Base-by-base conservation (phyloP, 1,284 basidiomycete species). In the Ganoderma sp. region DNA sequence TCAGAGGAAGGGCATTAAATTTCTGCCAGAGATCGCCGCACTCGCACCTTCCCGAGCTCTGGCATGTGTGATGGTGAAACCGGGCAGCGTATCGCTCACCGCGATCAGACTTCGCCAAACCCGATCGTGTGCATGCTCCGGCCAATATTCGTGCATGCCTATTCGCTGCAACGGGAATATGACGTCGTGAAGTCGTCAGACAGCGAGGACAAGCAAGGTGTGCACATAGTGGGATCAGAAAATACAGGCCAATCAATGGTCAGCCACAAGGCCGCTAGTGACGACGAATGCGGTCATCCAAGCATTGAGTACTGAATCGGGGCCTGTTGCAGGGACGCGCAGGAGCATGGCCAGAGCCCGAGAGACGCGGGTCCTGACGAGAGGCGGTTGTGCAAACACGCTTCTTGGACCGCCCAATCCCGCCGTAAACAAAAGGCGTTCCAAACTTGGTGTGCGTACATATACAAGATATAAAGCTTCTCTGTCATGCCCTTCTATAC, bases 391-490 rank as follows among this genome's bases (percentile, higher is more conserved):
- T 9, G 3, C 19, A 19, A 39, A 34, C 32, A 25, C 19, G 54
- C 19, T 32, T 15, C 56, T 57, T 57, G 8, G 14, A 7, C 28
- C 56, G 37, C 56, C 12, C 56, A 39, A 39, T 22, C 34, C 32
- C 34, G n/a, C 56, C 9, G 4, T 37, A 39, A 19, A 58, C 34
- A 57, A 58, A 39, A 7, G 19, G n/a, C n/a, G 56, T 58, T 58
- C 56, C 19, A 58, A 17, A 39, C 14, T 37, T 10, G 10, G 32
- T 4, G 22, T 52, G 10, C 25, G 5, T 52, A 39, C 19, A 39
- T 58, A 39, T 39, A 58, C 56, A 58, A 56, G 25, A 56, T 25
- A 28, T 56, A 34, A 28, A 34, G 52, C 52, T 34, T 34, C 28
- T 34, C 52, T 14, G 19, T 15, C 32, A 25, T 19, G 15, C 28